Percentiles rank a stretch among this genome's conserved stretches.
Conservation (phyloP, 2,329 filamentous ascomycete species). For the Calycina marina region DNA sequence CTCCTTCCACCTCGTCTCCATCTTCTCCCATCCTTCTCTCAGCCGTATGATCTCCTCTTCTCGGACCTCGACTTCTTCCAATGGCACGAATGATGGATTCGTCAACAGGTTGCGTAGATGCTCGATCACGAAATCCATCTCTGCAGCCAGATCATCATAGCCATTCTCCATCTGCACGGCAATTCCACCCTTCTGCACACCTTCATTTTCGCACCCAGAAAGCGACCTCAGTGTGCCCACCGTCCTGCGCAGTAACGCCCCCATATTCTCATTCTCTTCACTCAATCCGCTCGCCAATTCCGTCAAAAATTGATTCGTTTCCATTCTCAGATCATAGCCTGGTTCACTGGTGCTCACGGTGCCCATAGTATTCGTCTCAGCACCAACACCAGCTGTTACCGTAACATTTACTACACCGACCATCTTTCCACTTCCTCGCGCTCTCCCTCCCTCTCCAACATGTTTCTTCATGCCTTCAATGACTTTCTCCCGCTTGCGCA, state of each 20-base stretch:
- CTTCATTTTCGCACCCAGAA: conserved; percentile 38
- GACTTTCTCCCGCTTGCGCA: conserved; percentile 79
- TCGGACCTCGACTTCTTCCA: conserved; percentile 85
- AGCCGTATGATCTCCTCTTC: conserved; percentile 81
- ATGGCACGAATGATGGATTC: conserved; percentile 88
- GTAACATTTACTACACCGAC: conserved; percentile 41
- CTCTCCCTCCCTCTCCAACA: conserved; percentile 54
- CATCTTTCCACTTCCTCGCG: conserved; percentile 39
- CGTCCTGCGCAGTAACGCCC: conserved; percentile 56
- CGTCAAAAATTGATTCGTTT: conserved; percentile 85
- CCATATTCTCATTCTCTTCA: conserved; percentile 79
- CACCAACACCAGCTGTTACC: conserved; percentile 37
- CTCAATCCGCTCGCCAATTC: conserved; percentile 69
- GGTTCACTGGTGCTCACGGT: conserved; percentile 27
- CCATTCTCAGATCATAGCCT: conserved; percentile 59
- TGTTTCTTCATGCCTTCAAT: conserved; percentile 82
- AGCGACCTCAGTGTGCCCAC: conserved; percentile 57
- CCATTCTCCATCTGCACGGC: conserved; percentile 21
- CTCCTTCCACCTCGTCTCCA: conserved; percentile 84
- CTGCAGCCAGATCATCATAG: conserved; percentile 52
- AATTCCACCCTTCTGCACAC: conserved; percentile 17
- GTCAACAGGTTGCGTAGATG: conserved; percentile 76
- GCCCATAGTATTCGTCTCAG: conserved; percentile 5
- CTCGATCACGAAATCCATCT: conserved; percentile 64
- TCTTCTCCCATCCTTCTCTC: conserved; percentile 78